A percentile compares a stretch with the other conserved stretches of the same genome.
These are phyloP conservation scores for Ophiostoma quercus DNA, from an alignment of 2,329 filamentous ascomycete species.

Conservation along the genomic window DNA sequence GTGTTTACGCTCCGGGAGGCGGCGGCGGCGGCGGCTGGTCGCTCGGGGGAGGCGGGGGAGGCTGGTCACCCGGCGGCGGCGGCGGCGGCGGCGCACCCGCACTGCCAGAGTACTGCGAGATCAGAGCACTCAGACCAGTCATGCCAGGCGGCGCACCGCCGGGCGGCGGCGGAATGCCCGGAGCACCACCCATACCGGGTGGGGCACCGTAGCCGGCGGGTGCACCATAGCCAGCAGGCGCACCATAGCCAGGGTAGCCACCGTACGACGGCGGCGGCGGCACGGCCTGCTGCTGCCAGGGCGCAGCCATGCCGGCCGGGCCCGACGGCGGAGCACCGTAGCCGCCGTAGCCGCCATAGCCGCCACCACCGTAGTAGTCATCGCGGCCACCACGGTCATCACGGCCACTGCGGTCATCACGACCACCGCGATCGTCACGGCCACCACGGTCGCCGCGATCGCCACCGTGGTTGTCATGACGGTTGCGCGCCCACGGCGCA, in stretches of 20 bases:
- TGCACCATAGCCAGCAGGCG: slow-evolving; percentile 48
- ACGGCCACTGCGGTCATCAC: slow-evolving; percentile 36
- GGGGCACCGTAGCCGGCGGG: slow-evolving; percentile 46
- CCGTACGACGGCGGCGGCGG: slow-evolving; percentile 32
- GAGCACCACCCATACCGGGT: slow-evolving; percentile 15
- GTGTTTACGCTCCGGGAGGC: slow-evolving; percentile 21
- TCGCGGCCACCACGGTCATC: slow-evolving; percentile 21
- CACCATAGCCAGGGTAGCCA: slow-evolving; percentile 41
- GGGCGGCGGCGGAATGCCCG: slow-evolving; percentile 25
- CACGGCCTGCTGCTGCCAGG: slow-evolving; percentile 41
- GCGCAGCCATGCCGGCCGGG: slow-evolving; percentile 53
- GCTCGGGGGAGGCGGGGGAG: slow-evolving; percentile 37
- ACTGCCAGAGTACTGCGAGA: slow-evolving; percentile 52
- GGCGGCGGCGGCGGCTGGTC: slow-evolving; percentile 36
- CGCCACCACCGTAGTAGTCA: slow-evolving; percentile 29
- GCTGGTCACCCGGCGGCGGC: slow-evolving; percentile 31
- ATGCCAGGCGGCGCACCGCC: slow-evolving; percentile 18
- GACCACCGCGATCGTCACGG: slow-evolving; percentile 3
- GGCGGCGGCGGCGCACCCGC: slow-evolving; percentile 23
- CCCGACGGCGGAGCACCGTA: slow-evolving; percentile 32
- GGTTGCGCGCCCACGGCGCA: slow-evolving; percentile 60
- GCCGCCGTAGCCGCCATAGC: slow-evolving; percentile 4
- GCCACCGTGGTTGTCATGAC: slow-evolving; percentile 42
- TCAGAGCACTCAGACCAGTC: slow-evolving; percentile 51
- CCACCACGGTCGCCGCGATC: slow-evolving; percentile 32